phyloP scores from a whole-genome alignment of 2,329 filamentous ascomycete species.

The Talaromyces verruculosus region DNA sequence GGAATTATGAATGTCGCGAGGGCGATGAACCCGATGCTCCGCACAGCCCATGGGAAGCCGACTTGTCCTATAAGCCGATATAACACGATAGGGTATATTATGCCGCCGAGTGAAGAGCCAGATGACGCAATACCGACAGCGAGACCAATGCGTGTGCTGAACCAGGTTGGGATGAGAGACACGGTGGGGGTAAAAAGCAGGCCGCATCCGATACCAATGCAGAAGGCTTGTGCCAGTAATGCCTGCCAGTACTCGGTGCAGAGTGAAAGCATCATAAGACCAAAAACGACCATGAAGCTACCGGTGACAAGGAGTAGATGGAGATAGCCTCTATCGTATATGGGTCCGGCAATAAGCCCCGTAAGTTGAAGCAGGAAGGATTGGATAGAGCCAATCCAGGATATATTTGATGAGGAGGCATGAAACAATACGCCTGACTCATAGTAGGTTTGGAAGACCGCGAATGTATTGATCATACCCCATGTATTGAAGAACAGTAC shows the following conservation, averaged over 20 bases:
- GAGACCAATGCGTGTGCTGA: constrained; percentile 56
- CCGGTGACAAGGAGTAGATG: constrained; percentile 44
- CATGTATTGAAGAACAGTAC: constrained; percentile 33
- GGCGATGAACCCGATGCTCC: constrained; percentile 64
- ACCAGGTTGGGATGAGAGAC: constrained; percentile 67
- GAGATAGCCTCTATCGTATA: constrained; percentile 51
- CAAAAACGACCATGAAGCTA: constrained; percentile 39
- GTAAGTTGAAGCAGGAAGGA: constrained; percentile 51
- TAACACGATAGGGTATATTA: constrained; percentile 56
- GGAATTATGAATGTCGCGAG: constrained; percentile 47
- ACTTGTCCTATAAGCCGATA: constrained; percentile 45
- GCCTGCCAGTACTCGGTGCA: constrained; percentile 42
- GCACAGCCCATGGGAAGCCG: constrained; percentile 60
- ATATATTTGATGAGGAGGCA: constrained; percentile 45
- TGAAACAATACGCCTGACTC: constrained; percentile 37
- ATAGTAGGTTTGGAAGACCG: constrained; percentile 53
- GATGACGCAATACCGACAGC: constrained; percentile 62
- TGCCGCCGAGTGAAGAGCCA: constrained; percentile 57
- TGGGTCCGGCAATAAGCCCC: constrained; percentile 49
- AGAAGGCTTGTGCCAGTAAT: constrained; percentile 53
- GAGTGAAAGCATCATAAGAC: constrained; percentile 23
- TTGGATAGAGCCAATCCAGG: constrained; percentile 53
- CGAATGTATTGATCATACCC: constrained; percentile 50
- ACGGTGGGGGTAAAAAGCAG: constrained; percentile 65
- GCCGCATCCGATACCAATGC: constrained; percentile 58